Percentiles rank a stretch among this genome's conserved stretches.
Evolutionary conservation across 805 yeast genomes (phyloP).

Genomic region (Candida pseudofarinosa): DNA sequence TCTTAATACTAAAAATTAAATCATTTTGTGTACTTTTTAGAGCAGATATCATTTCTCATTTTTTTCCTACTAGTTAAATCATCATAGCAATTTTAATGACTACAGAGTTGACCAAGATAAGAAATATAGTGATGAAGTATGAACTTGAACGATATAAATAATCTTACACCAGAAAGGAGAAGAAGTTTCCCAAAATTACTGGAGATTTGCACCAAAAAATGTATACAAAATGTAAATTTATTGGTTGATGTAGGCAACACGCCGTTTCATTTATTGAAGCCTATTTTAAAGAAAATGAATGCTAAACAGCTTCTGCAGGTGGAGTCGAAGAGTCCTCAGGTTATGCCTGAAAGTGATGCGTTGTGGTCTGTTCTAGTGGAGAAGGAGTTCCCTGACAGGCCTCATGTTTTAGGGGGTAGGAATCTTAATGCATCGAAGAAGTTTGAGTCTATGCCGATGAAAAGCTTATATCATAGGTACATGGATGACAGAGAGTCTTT

Average conservation of each 20-base stretch:
- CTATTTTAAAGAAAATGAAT: constrained; percentile 42
- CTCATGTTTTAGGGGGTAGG: constrained; percentile 12
- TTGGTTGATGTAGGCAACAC: constrained; percentile 23
- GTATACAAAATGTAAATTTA: constrained; percentile 17
- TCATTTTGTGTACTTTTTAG: not conserved
- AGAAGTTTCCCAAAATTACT: constrained; percentile 3
- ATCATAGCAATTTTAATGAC: not conserved
- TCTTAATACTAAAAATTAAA: no score
- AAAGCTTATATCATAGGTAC: constrained; percentile 37
- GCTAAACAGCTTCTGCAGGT: constrained; percentile 39
- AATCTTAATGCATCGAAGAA: not conserved
- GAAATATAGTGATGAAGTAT: not conserved
- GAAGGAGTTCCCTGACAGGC: constrained; percentile 48
- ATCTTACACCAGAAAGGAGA: not conserved
- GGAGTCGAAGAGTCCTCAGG: constrained; percentile 41
- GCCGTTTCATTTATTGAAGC: constrained; percentile 45
- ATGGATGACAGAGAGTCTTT: constrained; percentile 39
- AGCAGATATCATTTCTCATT: not conserved
- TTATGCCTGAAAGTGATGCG: constrained; percentile 38
- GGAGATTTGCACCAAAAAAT: constrained; percentile 12
- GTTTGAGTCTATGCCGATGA: constrained; percentile 24
- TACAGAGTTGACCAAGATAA: not conserved
- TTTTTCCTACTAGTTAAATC: not conserved
- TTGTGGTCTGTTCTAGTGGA: constrained; percentile 44
- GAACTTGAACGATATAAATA: not conserved